Evolutionary conservation across 345 rosid genomes (phyloP), one percentile per base, ranked within the genome.

Genomic region (Conringia planisiliqua): DNA sequence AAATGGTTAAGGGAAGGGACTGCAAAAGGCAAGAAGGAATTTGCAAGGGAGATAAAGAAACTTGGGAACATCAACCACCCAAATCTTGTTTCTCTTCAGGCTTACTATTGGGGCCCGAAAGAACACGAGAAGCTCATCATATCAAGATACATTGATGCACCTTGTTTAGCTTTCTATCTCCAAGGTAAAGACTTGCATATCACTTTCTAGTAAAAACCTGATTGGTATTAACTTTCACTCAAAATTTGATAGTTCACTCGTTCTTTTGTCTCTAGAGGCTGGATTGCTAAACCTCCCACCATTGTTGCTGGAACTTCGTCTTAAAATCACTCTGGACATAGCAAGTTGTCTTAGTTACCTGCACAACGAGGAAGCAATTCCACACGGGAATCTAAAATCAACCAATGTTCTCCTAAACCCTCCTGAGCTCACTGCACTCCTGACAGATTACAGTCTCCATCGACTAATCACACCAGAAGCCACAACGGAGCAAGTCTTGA

Each of bases 311-410:
- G 79, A 83, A 12, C 78, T 82, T 46, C 88, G 96, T 50, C 87
- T 93, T 29, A 80, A 72, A 70, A 73, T 88, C 44, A 86, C 88
- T 66, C 75, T 85, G 2, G 88, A 86, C 61, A 82, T 86, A 60
- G 88, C 93, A 5, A 65, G 86, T 65, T 93, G 98, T 77, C 88
- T 89, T 78, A 89, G 80, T 82, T 89, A 84, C 85, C 83, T 93
- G 6, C 98, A 93, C 72, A 88, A 84, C 5, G 92, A 88, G 79
- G 82, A 79, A 78, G 90, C 96, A 66, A 90, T 93, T 72, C 98
- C 98, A 14, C 98, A 93, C 48, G 98, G 98, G 54, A 93, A 90
- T 85, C 89, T 93, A 22, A 93, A 93, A 78, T 89, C 97, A 10
- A 84, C 96, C 4, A 90, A 93, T 84, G 82, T 93, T 78, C 81